Evolutionary conservation across 2,329 filamentous ascomycete species (phyloP).

Genomic region (Cladophialophora yegresii): DNA sequence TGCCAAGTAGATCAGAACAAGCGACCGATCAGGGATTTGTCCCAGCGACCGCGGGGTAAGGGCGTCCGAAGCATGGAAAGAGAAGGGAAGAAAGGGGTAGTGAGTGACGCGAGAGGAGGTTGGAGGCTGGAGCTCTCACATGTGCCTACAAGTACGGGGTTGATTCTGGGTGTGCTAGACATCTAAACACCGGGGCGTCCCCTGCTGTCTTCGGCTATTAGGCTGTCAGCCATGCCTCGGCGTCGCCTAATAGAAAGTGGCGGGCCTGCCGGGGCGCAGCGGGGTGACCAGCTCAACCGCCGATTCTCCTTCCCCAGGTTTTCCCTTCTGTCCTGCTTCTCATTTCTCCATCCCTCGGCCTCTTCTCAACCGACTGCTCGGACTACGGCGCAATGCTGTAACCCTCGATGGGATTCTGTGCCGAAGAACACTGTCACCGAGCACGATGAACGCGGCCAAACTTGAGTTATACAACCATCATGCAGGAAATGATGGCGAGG

Average conservation of each 20-base stretch:
- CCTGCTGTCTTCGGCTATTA: background rate
- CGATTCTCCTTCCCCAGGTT: constrained; percentile 25
- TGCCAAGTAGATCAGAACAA: background rate
- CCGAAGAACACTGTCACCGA: constrained; percentile 6
- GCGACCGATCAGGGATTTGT: background rate
- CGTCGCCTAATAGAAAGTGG: background rate
- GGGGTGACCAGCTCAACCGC: background rate
- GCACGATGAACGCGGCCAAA: constrained; percentile 35
- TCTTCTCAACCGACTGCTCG: constrained; percentile 23
- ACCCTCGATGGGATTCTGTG: background rate
- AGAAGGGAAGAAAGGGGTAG: background rate
- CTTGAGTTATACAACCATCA: constrained; percentile 25
- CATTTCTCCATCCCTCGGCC: constrained; percentile 20
- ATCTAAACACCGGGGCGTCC: background rate
- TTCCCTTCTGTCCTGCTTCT: constrained; percentile 15
- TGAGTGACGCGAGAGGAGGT: background rate
- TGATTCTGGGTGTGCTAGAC: background rate
- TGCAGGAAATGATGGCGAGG: constrained; percentile 15
- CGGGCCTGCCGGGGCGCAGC: background rate
- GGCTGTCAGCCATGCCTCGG: background rate
- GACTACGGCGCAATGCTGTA: constrained; percentile 14
- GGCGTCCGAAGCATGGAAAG: background rate
- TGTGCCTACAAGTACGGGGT: background rate
- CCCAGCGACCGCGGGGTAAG: background rate
- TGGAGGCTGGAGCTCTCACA: background rate